Base-by-base conservation (phyloP, 2,329 filamentous ascomycete genomes). In the Cytospora mali region DNA sequence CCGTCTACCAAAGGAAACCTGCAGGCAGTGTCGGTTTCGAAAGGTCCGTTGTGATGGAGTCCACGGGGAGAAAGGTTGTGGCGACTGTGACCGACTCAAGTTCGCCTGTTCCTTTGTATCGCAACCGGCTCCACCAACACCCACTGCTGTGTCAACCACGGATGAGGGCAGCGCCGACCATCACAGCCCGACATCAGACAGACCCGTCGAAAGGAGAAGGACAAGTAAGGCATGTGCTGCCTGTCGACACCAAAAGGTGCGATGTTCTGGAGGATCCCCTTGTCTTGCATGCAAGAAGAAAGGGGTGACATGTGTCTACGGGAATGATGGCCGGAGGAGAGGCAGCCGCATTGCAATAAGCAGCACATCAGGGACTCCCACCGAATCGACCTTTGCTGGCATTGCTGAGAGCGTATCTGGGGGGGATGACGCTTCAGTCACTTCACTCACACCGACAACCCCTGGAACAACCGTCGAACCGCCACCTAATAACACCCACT, bases 11-110 rank as follows among this genome's bases (percentile, higher is more conserved):
- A 65, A 65, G 51, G 64, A 65, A 13, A 65, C 64, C 7, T 65
- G 64, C 55, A 63, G 53, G 53, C 64, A 66, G 13, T 66, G 64
- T 51, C 42, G 64, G 4, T 64, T 64, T 9, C 62, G 64, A 42
- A 66, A 66, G 16, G 64, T 66, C 1, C 58, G 61, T 16, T 65
- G 63, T 13, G 63, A 65, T 35, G 63, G 63, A 1, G 31, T 33
- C 3, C 61, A 27, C 14, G 60, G 56, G 50, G 61, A 62, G 0
- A 64, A 64, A 27, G 64, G 61, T 16, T 64, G 64, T 18, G 64
- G 61, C 13, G 61, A 64, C 54, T 66, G 64, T 42, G 61, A 64
- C 18, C 51, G 64, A 39, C 54, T 64, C 14, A 66, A 64, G 33
- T 64, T 64, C 21, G 49, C 55, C 52, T 66, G 64, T 21, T 66